Evolutionary conservation across 202 grass and related monocot genomes (phyloP).

Genomic region (Sporobolus alterniflorus): DNA sequence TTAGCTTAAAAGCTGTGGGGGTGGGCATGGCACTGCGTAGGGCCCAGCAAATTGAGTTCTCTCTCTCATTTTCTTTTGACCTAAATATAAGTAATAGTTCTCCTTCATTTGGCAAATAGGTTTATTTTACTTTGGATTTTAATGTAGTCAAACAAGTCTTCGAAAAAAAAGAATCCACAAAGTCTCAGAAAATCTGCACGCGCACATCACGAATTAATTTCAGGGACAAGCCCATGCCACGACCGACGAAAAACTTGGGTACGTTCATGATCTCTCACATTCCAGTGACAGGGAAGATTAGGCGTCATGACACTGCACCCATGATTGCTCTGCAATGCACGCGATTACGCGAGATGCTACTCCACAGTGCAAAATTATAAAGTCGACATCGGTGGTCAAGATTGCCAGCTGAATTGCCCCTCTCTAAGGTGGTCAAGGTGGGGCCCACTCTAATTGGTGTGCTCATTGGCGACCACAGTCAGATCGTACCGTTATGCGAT

Average conservation of each 20-base stretch:
- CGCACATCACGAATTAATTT: slow-evolving; percentile 19
- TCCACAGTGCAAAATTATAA: not conserved
- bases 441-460: slow-evolving; percentile 4
- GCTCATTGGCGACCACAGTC: slow-evolving; percentile 12
- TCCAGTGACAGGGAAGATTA: slow-evolving; percentile 37
- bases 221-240: slow-evolving; percentile 37
- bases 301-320: slow-evolving; percentile 4
- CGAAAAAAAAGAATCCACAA: not conserved
- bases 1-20: slow-evolving; percentile 45
- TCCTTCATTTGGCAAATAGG: not conserved
- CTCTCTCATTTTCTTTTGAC: not conserved
- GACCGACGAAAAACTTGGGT: slow-evolving; percentile 1
- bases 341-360: not conserved
- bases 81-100: not conserved
- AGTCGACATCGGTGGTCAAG: not conserved
- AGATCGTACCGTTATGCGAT: not conserved
- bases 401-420: not conserved
- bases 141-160: not conserved
- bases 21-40: not conserved
- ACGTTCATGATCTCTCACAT: slow-evolving; percentile 16
- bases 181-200: slow-evolving; percentile 1
- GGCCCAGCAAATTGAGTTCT: not conserved
- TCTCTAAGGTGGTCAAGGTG: not conserved
- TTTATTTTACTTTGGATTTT: not conserved
- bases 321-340: slow-evolving; percentile 16